Conservation (phyloP, 352 stramenopile genomes). For the Thraustotheca clavata region DNA sequence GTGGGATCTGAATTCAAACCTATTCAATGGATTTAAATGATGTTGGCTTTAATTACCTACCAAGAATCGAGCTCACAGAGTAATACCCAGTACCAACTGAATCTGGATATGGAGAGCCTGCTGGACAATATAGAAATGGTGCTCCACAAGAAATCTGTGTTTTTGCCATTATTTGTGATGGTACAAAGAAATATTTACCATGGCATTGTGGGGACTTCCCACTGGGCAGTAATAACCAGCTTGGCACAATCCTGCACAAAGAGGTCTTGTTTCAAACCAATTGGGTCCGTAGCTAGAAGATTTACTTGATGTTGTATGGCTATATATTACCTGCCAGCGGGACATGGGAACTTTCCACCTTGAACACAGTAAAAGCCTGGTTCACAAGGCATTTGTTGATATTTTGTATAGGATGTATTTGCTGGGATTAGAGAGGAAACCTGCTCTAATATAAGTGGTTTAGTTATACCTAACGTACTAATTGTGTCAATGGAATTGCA, state of each 20-base stretch:
- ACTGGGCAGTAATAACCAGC: constrained; percentile 10
- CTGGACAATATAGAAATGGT: constrained; percentile 19
- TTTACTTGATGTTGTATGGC: background rate
- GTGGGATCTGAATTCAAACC: constrained; percentile 1
- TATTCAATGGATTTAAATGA: too few relatives aligned
- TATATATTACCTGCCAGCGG: constrained; percentile 34
- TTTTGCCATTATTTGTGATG: background rate
- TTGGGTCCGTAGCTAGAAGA: background rate
- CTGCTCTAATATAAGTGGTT: background rate
- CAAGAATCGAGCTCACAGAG: constrained; percentile 6
- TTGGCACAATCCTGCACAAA: background rate
- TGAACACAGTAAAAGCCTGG: constrained; percentile 52
- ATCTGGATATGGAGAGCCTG: constrained; percentile 11
- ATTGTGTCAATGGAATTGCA: background rate
- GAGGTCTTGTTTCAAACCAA: background rate
- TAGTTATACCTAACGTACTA: background rate
- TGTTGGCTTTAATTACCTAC: background rate
- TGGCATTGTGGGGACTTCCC: background rate
- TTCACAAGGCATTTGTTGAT: constrained; percentile 44
- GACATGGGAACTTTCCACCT: constrained; percentile 45
- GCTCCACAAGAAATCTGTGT: constrained; percentile 4
- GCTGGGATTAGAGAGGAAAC: background rate
- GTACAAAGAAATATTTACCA: background rate
- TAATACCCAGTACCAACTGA: constrained; percentile 16
- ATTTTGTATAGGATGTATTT: constrained; percentile 15